Base-by-base conservation (phyloP, 306 rosid species). In the Sindora glabra region DNA sequence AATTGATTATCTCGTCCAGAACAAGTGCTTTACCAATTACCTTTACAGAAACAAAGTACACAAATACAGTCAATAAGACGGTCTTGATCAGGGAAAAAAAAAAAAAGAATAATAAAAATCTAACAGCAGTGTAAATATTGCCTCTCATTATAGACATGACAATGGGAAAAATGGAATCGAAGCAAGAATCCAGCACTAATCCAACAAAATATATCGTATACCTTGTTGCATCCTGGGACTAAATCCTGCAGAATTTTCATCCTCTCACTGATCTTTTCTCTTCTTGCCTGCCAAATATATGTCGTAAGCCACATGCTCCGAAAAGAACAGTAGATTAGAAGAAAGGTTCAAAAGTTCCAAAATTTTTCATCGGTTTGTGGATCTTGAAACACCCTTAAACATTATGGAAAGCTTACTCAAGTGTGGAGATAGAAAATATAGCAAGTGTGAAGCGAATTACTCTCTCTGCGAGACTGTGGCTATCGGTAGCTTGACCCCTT, bases 401-500 rank as follows among this genome's bases (percentile, higher is more conserved):
- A 48, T 42, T 40, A 29, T 15, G 25, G 27, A 56, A 41, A 32
- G 29, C 45, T 12, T 11, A 53, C 18, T 44, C n/a, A n/a, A n/a
- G n/a, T n/a, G n/a, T n/a, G 44, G 10, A 74, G 48, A 64, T 36
- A 11, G 61, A n/a, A 79, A 32, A 40, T 18, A 49, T 10, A 62
- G 36, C 14, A 32, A 40, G 32, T 48, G 53, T 15, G 30, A 49
- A 21, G 38, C 10, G 56, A 56, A 75, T 67, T 80, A 92, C 98
- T 71, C 96, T 86, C 62, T 92, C 98, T 8, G 95, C 95, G 14
- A 92, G 84, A 62, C 98, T 92, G 72, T 89, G 98, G 64, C 90
- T 92, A 74, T 92, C 98, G n/a, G 98, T 92, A 33, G 98, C 98
- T 78, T 92, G 98, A 72, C 98, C 98, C 64, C 98, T 79, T 78